Evolutionary conservation across 306 rosid genomes (phyloP).

Genomic region (Lithocarpus polystachyus): DNA sequence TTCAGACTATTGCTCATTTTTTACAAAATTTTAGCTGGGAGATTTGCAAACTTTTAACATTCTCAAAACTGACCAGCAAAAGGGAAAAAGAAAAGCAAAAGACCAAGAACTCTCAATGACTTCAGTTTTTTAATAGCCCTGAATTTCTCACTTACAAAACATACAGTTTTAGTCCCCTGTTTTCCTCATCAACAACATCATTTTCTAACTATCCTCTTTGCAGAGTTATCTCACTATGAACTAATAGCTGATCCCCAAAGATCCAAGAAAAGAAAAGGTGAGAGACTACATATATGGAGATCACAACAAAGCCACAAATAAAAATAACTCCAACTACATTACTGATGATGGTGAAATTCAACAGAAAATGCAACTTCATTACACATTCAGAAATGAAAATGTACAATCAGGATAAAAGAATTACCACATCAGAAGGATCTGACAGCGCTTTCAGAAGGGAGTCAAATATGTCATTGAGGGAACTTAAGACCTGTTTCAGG

Average conservation of each 20-base stretch:
- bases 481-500: slow-evolving; percentile 69
- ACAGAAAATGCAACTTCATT: background rate
- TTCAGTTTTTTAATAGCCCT: background rate
- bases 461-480: slow-evolving; percentile 70
- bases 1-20: background rate
- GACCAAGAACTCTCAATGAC: background rate
- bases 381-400: slow-evolving; percentile 7
- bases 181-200: background rate
- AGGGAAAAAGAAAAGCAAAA: background rate
- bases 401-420: slow-evolving; percentile 18
- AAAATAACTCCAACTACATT: background rate
- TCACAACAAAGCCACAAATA: background rate
- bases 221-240: background rate
- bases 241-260: background rate
- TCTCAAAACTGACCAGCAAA: background rate
- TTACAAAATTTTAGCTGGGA: background rate
- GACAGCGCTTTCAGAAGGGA: slow-evolving; percentile 85
- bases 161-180: background rate
- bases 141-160: background rate
- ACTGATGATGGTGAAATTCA: background rate
- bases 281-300: background rate
- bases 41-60: background rate
- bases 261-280: background rate
- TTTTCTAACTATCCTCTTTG: background rate
- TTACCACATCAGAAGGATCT: slow-evolving; percentile 87